Conservation (phyloP, 2,329 filamentous ascomycete species). For the Penicillium psychrosexuale region DNA sequence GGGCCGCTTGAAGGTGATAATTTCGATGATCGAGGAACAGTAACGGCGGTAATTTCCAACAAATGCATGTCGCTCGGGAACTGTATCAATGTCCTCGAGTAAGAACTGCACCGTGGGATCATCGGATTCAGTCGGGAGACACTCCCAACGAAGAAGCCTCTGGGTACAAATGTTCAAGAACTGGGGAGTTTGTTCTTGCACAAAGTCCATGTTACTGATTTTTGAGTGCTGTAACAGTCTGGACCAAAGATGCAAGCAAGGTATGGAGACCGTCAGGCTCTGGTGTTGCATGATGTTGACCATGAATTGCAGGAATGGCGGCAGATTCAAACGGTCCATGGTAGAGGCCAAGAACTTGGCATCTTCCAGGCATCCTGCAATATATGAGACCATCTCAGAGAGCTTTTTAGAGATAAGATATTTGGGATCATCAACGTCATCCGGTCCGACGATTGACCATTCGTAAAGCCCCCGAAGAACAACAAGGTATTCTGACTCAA, state of each 20-base stretch:
- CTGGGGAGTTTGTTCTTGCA: constrained; percentile 65
- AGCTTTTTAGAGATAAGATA: constrained; percentile 92
- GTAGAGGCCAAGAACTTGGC: constrained; percentile 66
- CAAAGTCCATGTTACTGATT: constrained; percentile 58
- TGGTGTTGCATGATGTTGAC: constrained; percentile 75
- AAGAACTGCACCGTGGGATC: constrained; percentile 79
- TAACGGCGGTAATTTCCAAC: constrained; percentile 93
- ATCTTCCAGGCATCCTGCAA: constrained; percentile 79
- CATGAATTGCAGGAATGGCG: constrained; percentile 74
- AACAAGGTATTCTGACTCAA: constrained; percentile 65
- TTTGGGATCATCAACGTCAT: constrained; percentile 84
- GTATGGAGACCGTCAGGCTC: constrained; percentile 90
- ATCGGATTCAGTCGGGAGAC: constrained; percentile 74
- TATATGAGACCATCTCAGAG: constrained; percentile 84
- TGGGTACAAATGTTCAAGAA: constrained; percentile 80
- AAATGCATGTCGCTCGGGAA: constrained; percentile 91
- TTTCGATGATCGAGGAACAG: constrained; percentile 81
- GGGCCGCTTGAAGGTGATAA: constrained; percentile 75
- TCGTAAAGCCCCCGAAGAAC: constrained; percentile 72
- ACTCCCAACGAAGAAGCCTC: constrained; percentile 83
- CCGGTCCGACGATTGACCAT: constrained; percentile 74
- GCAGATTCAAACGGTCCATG: constrained; percentile 58
- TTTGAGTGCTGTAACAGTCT: constrained; percentile 70
- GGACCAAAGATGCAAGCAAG: constrained; percentile 85
- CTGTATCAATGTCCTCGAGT: constrained; percentile 89